Evolutionary conservation across 257 asterid species (phyloP), one percentile per base, ranked within the genome.

Genomic region (Sherardia arvensis): DNA sequence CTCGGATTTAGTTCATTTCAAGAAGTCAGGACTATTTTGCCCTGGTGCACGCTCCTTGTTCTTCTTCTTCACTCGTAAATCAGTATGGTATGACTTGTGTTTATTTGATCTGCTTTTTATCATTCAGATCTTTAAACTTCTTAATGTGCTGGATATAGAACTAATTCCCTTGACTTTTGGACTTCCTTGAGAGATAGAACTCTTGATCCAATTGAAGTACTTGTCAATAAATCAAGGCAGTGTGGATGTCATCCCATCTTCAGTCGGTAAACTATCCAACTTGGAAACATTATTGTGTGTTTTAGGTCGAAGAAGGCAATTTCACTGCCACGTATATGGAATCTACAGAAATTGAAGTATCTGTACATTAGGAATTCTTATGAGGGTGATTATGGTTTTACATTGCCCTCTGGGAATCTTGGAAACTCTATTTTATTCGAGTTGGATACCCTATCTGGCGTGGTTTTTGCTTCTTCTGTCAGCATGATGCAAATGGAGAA

Each of bases 201-300:
- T 33, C 21, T 59, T 64, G 4, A 58, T 64, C 51, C 61, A 51
- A 9, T 33, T 64, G 29, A 30, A 58, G 29, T 53, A 49, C 47
- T 15, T 64, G 27, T 27, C 69, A 48, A 10, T 49, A 4, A 4
- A 14, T 32, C 7, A 27, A 17, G 22, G 9, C 48, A 20, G 26
- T 32, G 36, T 32, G 27, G 20, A 10, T 3, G 5, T 18, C 29
- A 45, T 40, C 27, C 55, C 66, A 21, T 40, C 66, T 20, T 62
- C 66, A 8, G 27, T 40, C 2, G 51, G n/a, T n/a, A 62, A 40
- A 17, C 66, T 62, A 4, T 12, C n/a, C 18, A 21, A 36, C 4
- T 4, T 62, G 51, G 66, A 62, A 10, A 62, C 55, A 1, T 34
- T 6, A 14, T 18, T 7, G 36, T 32, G 36, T 32, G 36, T 32